Evolutionary conservation across 331 rosid species (phyloP).

Genomic region (Cucumis variabilis): DNA sequence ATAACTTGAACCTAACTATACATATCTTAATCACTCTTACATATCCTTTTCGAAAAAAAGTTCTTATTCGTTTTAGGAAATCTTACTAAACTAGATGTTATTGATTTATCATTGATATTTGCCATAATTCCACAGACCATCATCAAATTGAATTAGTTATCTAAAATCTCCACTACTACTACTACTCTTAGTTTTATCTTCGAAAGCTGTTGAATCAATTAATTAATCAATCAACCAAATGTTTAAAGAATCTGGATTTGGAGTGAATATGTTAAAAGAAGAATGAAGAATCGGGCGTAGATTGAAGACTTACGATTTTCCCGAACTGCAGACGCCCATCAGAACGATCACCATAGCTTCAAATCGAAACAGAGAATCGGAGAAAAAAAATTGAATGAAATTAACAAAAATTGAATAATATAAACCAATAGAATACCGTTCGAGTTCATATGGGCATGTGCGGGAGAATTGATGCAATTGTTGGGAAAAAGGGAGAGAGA

Average conservation of each 20-base stretch:
- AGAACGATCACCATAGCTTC: conserved; percentile 52
- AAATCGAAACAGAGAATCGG: background rate
- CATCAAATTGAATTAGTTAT: too few species aligned
- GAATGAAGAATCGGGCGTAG: background rate
- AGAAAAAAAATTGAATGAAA: background rate
- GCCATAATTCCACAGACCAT: too few species aligned
- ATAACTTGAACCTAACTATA: too few species aligned
- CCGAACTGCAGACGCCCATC: conserved; percentile 91
- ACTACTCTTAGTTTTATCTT: background rate
- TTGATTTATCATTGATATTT: too few species aligned
- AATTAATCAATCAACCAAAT: background rate
- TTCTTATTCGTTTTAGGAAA: too few species aligned
- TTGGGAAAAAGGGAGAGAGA: background rate
- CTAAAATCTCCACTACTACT: background rate
- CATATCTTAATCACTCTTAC: too few species aligned
- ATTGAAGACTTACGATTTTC: conserved; percentile 69
- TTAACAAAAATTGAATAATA: background rate
- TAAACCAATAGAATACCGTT: background rate
- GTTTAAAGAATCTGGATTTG: too few species aligned
- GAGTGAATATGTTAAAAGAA: background rate
- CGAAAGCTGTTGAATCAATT: background rate
- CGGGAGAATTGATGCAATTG: background rate
- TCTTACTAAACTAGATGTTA: too few species aligned
- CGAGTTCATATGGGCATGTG: background rate
- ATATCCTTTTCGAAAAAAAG: too few species aligned